Evolutionary conservation across 73 alveolate species (phyloP).

Genomic region (Blepharisma stoltei): DNA sequence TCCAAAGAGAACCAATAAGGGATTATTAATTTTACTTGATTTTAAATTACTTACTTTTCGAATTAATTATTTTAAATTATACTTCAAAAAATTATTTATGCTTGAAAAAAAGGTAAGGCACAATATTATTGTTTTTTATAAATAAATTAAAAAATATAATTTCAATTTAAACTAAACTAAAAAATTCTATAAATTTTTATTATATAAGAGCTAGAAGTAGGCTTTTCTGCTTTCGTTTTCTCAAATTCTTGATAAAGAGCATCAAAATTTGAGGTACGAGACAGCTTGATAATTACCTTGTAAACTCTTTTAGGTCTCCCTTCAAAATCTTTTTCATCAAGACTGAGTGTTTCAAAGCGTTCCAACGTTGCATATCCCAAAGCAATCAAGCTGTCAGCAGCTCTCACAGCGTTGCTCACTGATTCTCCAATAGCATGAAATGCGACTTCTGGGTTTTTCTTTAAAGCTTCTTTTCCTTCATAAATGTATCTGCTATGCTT

Average conservation of each 20-base stretch:
- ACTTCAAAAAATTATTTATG: too few relatives aligned
- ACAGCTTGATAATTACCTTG: not conserved
- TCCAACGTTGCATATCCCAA: not conserved
- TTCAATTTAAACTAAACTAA: too few relatives aligned
- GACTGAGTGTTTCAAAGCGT: not conserved
- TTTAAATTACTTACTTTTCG: too few relatives aligned
- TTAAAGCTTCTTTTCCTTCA: not conserved
- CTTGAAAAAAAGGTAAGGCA: too few relatives aligned
- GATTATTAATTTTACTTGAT: too few relatives aligned
- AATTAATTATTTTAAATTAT: too few relatives aligned
- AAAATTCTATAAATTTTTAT: too few relatives aligned
- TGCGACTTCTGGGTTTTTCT: not conserved
- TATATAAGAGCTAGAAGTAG: too few relatives aligned
- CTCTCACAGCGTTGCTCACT: not conserved
- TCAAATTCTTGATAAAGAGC: not conserved
- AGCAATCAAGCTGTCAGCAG: slow-evolving; percentile 6
- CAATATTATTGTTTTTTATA: too few relatives aligned
- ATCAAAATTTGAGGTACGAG: not conserved
- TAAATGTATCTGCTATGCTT: not conserved
- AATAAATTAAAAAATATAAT: too few relatives aligned
- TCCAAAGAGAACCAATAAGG: too few relatives aligned
- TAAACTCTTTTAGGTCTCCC: not conserved
- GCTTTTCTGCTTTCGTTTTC: not conserved
- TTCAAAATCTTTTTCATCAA: not conserved
- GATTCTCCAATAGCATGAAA: not conserved